phyloP scores from a whole-genome alignment of 495 filamentous ascomycete genomes.

The Penicillium coffeae region DNA sequence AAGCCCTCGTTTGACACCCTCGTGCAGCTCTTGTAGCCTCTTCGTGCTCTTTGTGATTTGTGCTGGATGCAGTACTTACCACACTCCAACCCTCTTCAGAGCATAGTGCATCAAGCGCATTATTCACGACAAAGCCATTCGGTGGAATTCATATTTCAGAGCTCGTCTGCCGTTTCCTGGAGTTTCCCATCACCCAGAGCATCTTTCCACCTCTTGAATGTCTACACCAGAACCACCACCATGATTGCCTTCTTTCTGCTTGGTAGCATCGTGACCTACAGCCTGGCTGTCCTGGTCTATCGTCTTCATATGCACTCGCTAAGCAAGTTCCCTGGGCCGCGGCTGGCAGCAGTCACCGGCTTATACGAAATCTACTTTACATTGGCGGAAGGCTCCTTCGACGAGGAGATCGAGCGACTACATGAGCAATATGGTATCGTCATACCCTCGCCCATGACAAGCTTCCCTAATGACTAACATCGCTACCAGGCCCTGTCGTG shows the following conservation, averaged over 20 bases:
- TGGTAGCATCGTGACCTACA: slow-evolving; percentile 22
- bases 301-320: slow-evolving; percentile 38
- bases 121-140: too few species aligned
- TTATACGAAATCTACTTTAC: slow-evolving; percentile 49
- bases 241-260: slow-evolving; percentile 23
- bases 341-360: slow-evolving; percentile 39
- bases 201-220: neutral
- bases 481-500: slow-evolving; percentile 19
- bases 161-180: too few species aligned
- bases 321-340: slow-evolving; percentile 42
- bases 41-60: neutral
- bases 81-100: neutral
- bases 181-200: too few species aligned
- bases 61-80: neutral
- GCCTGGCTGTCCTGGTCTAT: slow-evolving; percentile 24
- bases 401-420: slow-evolving; percentile 37
- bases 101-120: slow-evolving; percentile 1
- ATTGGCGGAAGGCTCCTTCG: slow-evolving; percentile 36
- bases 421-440: slow-evolving; percentile 39
- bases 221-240: neutral
- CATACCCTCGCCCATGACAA: neutral
- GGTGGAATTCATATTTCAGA: too few species aligned
- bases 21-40: too few species aligned
- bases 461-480: slow-evolving; percentile 1
- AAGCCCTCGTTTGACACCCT: too few species aligned